Base-by-base conservation (phyloP, 192 early-diverging fungal genomes). In the Cetraspora pellucida region DNA sequence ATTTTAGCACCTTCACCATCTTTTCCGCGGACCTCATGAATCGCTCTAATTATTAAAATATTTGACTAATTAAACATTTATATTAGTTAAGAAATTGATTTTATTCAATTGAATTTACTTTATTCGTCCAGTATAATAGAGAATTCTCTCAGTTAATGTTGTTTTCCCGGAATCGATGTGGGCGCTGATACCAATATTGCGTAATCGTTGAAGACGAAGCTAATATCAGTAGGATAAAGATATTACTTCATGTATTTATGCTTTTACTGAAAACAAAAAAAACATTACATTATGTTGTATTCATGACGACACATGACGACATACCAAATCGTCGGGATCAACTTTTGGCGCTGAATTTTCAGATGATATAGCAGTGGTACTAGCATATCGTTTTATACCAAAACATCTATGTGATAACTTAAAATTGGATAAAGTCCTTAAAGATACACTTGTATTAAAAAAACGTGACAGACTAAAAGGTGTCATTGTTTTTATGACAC, bases 1-100 rank as follows among this genome's bases (percentile, higher is more conserved):
- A 99, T 99, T 79, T 95, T 98, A 14, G 97, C 97, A 67, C 96
- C 97, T 49, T 97, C 95, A 80, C 90, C 91, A 80, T 95, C 93
- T 76, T 87, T 89, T 75, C 93, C 93, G 77, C 94, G 92, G 43
- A 95, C 93, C 77, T 95, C 93, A 82, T 95, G 94, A 79, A 95
- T 95, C 79, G 73, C 17, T 75, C 73, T 75, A 49, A 46, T 50
- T 44, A 37, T 25, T 2, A 14, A 37, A 58, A 8, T 21, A 74
- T 47, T 23, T 45, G 47, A 47, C 28, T 43, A 47, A 21, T 69
- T 11, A 27, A 28, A 25, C 9, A 54, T 23, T 30, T 61, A 28
- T 61, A 25, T 19, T 61, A 61, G 14, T 14, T 31, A 28, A 23
- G n/a, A n/a, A 61, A 31, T 6, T 61, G 3, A 11, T 8, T 61